These are phyloP conservation scores for Leccinum uliginosum DNA, from an alignment of 768 basidiomycete species.

Conservation along the genomic window DNA sequence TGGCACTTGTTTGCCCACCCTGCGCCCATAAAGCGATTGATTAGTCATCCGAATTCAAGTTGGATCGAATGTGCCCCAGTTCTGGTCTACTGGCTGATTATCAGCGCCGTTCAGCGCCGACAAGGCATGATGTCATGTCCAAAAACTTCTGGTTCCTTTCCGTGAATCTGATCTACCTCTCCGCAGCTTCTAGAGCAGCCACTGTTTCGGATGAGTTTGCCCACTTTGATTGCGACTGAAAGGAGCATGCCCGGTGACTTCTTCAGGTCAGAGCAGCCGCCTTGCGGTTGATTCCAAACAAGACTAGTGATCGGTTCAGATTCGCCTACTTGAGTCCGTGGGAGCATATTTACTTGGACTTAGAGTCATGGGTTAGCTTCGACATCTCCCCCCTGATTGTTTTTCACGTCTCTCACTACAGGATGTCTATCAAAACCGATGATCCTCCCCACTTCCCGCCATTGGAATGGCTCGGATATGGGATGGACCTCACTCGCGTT, in stretches of 20 bases:
- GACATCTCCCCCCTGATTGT: not conserved
- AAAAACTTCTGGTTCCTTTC: no score
- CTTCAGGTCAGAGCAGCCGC: not conserved
- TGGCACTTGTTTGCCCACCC: no score
- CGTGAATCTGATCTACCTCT: not conserved
- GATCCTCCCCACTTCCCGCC: conserved; percentile 3
- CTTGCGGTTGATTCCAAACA: not conserved
- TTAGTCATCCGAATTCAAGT: no score
- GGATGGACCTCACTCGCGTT: conserved; percentile 1
- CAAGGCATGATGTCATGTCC: no score
- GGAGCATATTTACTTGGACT: not conserved
- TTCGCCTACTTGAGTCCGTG: not conserved
- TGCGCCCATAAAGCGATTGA: no score
- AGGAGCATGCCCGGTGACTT: not conserved
- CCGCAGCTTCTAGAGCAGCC: not conserved
- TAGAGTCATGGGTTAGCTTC: not conserved
- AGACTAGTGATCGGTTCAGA: not conserved
- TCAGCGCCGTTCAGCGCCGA: no score
- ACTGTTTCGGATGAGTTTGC: not conserved
- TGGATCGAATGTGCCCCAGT: no score
- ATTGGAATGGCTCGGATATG: conserved; percentile 5
- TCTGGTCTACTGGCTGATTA: no score
- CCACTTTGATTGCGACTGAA: not conserved
- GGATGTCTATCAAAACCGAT: not conserved
- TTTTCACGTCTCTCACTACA: not conserved